These are phyloP conservation scores for Pleurotus sapidus DNA, from an alignment of 768 basidiomycete genomes.

Conservation along the genomic window DNA sequence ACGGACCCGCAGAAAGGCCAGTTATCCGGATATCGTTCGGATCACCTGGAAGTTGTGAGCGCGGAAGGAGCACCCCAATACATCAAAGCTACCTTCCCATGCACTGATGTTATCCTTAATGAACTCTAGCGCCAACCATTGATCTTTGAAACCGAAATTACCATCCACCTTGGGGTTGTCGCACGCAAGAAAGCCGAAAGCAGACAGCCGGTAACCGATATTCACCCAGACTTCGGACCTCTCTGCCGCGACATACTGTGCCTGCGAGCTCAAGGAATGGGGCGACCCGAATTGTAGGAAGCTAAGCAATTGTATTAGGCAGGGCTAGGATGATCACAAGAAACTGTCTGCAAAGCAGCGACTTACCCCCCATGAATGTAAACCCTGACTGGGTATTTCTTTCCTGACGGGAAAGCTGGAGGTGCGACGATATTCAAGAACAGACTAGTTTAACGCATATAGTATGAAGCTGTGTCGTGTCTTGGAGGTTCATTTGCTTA, in stretches of 20 bases:
- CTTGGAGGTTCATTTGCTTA: slow-evolving; percentile 22
- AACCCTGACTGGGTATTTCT: slow-evolving; percentile 60
- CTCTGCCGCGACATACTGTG: slow-evolving; percentile 64
- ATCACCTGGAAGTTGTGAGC: slow-evolving; percentile 40
- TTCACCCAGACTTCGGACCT: slow-evolving; percentile 73
- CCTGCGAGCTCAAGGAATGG: slow-evolving; percentile 55
- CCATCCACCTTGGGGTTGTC: slow-evolving; percentile 60
- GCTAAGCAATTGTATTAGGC: slow-evolving; percentile 27
- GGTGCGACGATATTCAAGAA: slow-evolving; percentile 67
- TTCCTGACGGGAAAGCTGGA: slow-evolving; percentile 42
- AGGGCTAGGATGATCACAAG: background rate
- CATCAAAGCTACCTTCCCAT: slow-evolving; percentile 55
- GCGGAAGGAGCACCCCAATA: slow-evolving; percentile 4
- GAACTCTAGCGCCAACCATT: slow-evolving; percentile 78
- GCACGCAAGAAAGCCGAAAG: slow-evolving; percentile 72
- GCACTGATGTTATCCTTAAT: slow-evolving; percentile 59
- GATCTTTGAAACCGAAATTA: slow-evolving; percentile 85
- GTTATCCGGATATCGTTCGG: slow-evolving; percentile 57
- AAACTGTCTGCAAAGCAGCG: background rate
- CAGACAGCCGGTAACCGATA: slow-evolving; percentile 74
- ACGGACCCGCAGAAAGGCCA: slow-evolving; percentile 70
- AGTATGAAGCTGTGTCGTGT: background rate
- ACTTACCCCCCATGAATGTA: slow-evolving; percentile 77
- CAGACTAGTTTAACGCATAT: slow-evolving; percentile 33
- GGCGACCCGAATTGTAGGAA: slow-evolving; percentile 81